Evolutionary conservation across 257 asterid species (phyloP).

Genomic region (Gentiana macrophylla): DNA sequence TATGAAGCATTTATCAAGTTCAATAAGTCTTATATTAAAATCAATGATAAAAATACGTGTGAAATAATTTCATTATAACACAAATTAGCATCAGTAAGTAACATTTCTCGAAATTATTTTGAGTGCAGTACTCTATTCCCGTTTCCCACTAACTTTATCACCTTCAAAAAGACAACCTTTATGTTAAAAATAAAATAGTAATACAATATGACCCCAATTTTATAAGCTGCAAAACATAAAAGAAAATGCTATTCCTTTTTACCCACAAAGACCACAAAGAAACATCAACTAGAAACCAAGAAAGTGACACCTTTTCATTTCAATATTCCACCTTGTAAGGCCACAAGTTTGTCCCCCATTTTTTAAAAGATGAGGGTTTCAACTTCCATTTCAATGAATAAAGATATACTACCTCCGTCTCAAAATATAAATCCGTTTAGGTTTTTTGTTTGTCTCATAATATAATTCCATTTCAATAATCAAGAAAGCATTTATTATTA

Average conservation of each 20-base stretch:
- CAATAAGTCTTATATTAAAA: too few species aligned
- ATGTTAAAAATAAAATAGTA: conserved; percentile 23
- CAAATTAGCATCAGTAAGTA: too few species aligned
- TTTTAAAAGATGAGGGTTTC: background rate
- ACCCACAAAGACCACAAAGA: conserved; percentile 53
- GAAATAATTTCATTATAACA: too few species aligned
- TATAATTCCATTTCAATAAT: too few species aligned
- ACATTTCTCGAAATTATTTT: too few species aligned
- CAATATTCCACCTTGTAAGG: conserved; percentile 49
- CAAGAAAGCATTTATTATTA: too few species aligned
- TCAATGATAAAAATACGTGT: too few species aligned
- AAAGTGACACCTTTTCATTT: conserved; percentile 54
- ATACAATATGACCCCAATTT: conserved; percentile 24
- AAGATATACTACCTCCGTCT: conserved; percentile 2
- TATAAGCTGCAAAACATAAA: conserved; percentile 32
- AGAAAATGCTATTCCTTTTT: conserved; percentile 36
- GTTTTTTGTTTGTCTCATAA: too few species aligned
- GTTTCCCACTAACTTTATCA: conserved; percentile 26
- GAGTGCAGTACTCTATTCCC: conserved; percentile 69
- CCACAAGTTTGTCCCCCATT: conserved; percentile 32
- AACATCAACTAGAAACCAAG: conserved; percentile 83
- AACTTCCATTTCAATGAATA: conserved; percentile 10
- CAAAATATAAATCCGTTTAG: too few species aligned
- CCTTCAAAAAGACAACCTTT: conserved; percentile 64
- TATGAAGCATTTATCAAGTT: too few species aligned